Percentiles rank a stretch among this genome's conserved stretches.
Evolutionary conservation across 2,329 filamentous ascomycete species (phyloP).

Genomic region (Fusarium albosuccineum): DNA sequence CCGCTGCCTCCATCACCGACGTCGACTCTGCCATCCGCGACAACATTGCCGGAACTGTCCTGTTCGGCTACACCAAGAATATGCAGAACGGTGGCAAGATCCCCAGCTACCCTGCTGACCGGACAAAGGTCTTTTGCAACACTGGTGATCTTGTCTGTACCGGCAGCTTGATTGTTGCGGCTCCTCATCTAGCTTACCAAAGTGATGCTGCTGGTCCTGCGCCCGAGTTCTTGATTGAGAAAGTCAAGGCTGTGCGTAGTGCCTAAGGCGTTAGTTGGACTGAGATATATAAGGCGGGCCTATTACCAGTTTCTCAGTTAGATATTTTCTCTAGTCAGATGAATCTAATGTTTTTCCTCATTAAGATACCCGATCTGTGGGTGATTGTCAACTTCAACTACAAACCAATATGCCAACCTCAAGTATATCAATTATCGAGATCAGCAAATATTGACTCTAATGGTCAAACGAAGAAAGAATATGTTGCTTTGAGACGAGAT

Average conservation of each 20-base stretch:
- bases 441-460: too few species aligned
- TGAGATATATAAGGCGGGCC: neutral
- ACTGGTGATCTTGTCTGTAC: constrained; percentile 52
- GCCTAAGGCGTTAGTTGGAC: neutral
- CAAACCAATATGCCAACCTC: too few species aligned
- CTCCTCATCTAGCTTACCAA: constrained; percentile 31
- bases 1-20: constrained; percentile 55
- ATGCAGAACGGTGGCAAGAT: constrained; percentile 56
- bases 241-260: constrained; percentile 23
- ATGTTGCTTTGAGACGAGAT: too few species aligned
- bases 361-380: too few species aligned
- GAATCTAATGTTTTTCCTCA: too few species aligned
- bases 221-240: constrained; percentile 34
- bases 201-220: constrained; percentile 12
- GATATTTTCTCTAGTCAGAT: too few species aligned
- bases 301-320: neutral
- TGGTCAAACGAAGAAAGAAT: too few species aligned
- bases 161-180: constrained; percentile 50
- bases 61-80: constrained; percentile 60
- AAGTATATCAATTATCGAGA: too few species aligned
- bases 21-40: constrained; percentile 47
- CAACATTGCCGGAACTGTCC: constrained; percentile 53
- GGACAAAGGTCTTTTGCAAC: constrained; percentile 56
- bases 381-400: too few species aligned
- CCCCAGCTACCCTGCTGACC: constrained; percentile 52